Percentiles rank a stretch among this genome's conserved stretches.
Conservation (phyloP, 495 filamentous ascomycete genomes). For the Ramalina peruviana region DNA sequence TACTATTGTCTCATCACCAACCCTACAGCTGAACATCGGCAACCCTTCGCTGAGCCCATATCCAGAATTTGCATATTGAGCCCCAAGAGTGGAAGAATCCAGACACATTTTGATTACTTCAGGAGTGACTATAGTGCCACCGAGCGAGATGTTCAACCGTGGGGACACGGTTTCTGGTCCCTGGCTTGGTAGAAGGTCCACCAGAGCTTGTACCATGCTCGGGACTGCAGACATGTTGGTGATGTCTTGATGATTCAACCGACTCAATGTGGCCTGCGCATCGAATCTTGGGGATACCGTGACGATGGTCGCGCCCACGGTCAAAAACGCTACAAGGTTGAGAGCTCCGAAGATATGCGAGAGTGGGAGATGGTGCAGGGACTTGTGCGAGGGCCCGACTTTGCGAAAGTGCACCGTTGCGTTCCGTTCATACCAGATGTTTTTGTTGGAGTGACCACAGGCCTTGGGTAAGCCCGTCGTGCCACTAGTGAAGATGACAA, state of each 20-base stretch:
- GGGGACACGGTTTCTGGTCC: constrained; percentile 11
- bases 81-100: constrained; percentile 1
- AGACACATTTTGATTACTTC: constrained; percentile 20
- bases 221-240: constrained; percentile 24
- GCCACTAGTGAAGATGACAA: constrained; percentile 31
- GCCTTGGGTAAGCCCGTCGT: constrained; percentile 29
- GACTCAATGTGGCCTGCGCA: constrained; percentile 18
- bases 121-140: constrained; percentile 18
- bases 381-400: constrained; percentile 11
- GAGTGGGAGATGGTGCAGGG: constrained; percentile 21
- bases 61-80: constrained; percentile 18
- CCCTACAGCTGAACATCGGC: constrained; percentile 16
- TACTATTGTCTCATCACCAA: constrained; percentile 8
- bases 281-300: constrained; percentile 22
- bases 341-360: constrained; percentile 27
- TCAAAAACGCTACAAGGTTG: constrained; percentile 21
- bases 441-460: constrained; percentile 21
- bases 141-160: constrained; percentile 19
- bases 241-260: constrained; percentile 18
- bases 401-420: constrained; percentile 11
- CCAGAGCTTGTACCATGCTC: constrained; percentile 22
- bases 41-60: constrained; percentile 33
- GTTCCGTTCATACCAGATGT: constrained; percentile 13
- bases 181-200: constrained; percentile 13
- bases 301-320: constrained; percentile 22